Evolutionary conservation across 164 flowering plant species (phyloP), one percentile per base, ranked within the genome.

Genomic region (Chimonanthus salicifolius): DNA sequence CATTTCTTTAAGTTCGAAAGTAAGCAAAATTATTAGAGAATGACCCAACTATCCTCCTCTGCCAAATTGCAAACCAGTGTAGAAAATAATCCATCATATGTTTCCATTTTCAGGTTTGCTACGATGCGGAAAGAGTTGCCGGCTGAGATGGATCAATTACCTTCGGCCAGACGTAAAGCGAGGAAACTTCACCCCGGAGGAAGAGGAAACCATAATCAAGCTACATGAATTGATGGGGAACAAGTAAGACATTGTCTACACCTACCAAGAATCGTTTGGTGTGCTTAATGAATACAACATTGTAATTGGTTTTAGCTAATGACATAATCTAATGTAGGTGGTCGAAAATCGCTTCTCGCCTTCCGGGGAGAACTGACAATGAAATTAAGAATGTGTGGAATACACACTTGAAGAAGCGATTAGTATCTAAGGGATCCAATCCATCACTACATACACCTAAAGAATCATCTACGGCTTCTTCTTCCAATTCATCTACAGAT

Each of bases 321-420:
- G 10, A 58, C 46, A 46, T 46, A 20, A 33, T 58, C 6, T 2
- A 6, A 8, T 63, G 64, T 76, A 91, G 95, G 83, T 90, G 95
- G 95, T 88, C 97, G 3, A 85, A 83, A 70, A 92, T 92, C 47
- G 97, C 97, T 10, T 82, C 95, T 5, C 76, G 82, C 2, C 82
- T 93, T 62, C 96, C 94, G 0, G 98, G 96, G 76, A 86, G 98
- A 77, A 93, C 98, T 0, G 96, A 92, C 62, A 90, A 89, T 58
- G 97, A 92, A 80, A 90, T 92, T 2, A 92, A 92, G 74, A 93
- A 93, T 74, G 84, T 87, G 3, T 93, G 98, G 94, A 91, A 93
- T 71, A 89, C 96, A 44, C 90, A 88, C 69, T 78, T 93, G 82
- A 92, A 92, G 85, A 92, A 88, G 78, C 77, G 78, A 18, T 67